Conservation (phyloP, 1,284 basidiomycete genomes). For the Xerocomus nothofagi region DNA sequence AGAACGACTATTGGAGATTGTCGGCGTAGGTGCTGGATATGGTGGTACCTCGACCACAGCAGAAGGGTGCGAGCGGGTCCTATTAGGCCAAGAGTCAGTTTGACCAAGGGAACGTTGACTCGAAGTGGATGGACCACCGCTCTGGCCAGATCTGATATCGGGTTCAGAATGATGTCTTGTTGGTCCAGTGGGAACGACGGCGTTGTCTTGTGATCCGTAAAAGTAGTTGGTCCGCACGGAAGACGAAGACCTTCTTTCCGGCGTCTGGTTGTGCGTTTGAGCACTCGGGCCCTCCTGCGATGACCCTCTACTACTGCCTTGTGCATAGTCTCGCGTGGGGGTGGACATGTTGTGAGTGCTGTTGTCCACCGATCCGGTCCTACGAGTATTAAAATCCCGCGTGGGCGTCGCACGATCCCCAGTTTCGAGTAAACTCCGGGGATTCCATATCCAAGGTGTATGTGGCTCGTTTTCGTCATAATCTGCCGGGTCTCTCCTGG, state of each 20-base stretch:
- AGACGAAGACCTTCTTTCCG: conserved; percentile 20
- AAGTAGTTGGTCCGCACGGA: conserved; percentile 13
- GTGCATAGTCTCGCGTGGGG: conserved; percentile 25
- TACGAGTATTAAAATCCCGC: conserved; percentile 34
- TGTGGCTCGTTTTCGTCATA: conserved; percentile 34
- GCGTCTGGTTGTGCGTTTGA: conserved; percentile 25
- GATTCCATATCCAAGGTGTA: conserved; percentile 50
- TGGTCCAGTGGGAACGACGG: conserved; percentile 12
- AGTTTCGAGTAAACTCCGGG: conserved; percentile 33
- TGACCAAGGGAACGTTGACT: conserved; percentile 19
- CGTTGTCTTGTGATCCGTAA: conserved; percentile 22
- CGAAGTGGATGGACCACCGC: conserved; percentile 18
- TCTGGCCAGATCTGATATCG: conserved; percentile 12
- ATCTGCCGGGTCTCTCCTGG: conserved; percentile 39
- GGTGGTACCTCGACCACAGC: conserved; percentile 27
- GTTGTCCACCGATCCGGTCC: conserved; percentile 24
- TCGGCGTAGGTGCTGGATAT: conserved; percentile 32
- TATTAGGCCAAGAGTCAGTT: conserved; percentile 15
- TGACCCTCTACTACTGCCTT: conserved; percentile 13
- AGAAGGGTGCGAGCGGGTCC: conserved; percentile 25
- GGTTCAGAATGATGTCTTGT: conserved; percentile 30
- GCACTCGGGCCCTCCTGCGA: conserved; percentile 13
- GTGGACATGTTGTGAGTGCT: conserved; percentile 9
- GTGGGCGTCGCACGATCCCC: conserved; percentile 33
- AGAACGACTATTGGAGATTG: conserved; percentile 19